These are phyloP conservation scores for Penicillium sp. DNA, from an alignment of 2,329 filamentous ascomycete genomes.

Conservation along the genomic window DNA sequence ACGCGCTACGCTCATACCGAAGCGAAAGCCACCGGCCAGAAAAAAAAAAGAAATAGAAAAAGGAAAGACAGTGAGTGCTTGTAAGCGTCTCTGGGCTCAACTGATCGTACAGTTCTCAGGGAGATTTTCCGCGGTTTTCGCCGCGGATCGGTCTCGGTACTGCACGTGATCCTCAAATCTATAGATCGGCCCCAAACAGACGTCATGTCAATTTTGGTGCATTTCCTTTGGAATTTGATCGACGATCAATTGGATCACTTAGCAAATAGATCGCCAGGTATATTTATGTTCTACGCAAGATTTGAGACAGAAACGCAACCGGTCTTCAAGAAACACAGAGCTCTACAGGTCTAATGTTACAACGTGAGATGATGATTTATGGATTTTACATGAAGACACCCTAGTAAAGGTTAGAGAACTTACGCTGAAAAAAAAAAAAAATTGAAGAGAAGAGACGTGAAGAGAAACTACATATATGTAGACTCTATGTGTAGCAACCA, in stretches of 20 bases:
- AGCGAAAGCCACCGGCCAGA: conserved; percentile 5
- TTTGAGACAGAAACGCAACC: not conserved
- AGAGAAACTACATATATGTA: conserved; percentile 6
- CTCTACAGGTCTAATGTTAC: not conserved
- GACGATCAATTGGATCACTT: too few relatives aligned
- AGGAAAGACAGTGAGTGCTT: not conserved
- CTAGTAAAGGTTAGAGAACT: conserved; percentile 1
- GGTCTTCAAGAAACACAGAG: not conserved
- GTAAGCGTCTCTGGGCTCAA: conserved; percentile 6
- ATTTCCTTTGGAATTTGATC: too few relatives aligned
- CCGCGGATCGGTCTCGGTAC: conserved; percentile 25
- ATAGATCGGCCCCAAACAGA: conserved; percentile 12
- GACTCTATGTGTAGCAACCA: conserved; percentile 24
- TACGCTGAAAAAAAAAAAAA: conserved; percentile 16
- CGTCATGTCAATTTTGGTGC: conserved; percentile 4
- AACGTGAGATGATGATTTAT: not conserved
- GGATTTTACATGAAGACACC: not conserved
- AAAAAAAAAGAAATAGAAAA: not conserved
- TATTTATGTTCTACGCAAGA: not conserved
- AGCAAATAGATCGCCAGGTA: too few relatives aligned
- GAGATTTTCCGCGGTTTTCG: conserved; percentile 28
- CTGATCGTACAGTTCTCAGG: conserved; percentile 15
- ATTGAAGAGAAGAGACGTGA: not conserved
- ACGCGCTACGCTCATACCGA: conserved; percentile 37
- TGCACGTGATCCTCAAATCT: conserved; percentile 26